Conservation (phyloP, 169 alveolate species). For the Plasmodium knowlesi region DNA sequence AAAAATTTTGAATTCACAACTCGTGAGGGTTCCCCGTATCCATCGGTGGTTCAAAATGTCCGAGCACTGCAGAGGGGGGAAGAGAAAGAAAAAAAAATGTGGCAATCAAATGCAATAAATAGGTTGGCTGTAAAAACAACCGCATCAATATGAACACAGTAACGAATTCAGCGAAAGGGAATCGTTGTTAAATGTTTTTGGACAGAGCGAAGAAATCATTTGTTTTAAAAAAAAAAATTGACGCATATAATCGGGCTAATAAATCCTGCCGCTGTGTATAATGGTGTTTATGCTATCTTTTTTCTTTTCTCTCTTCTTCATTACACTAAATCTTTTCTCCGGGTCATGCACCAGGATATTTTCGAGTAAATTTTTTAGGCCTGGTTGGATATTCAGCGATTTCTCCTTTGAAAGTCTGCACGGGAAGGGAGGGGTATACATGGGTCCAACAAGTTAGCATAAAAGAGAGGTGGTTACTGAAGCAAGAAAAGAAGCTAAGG, state of each 20-base stretch:
- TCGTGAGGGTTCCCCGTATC: constrained; percentile 72
- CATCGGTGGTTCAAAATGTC: constrained; percentile 70
- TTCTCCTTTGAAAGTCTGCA: constrained; percentile 59
- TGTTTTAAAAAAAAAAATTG: neutral
- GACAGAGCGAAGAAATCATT: neutral
- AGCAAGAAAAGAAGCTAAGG: neutral
- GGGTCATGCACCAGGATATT: constrained; percentile 70
- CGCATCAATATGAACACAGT: neutral
- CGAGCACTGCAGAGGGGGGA: constrained; percentile 40
- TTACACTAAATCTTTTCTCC: constrained; percentile 69
- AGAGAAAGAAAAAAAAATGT: constrained; percentile 3
- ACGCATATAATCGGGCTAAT: neutral
- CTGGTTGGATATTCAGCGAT: constrained; percentile 66
- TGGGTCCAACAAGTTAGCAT: neutral
- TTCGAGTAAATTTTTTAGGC: constrained; percentile 59
- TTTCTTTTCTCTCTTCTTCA: neutral
- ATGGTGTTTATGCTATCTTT: neutral
- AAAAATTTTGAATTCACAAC: constrained; percentile 71
- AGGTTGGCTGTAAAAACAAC: neutral
- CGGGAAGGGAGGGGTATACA: neutral
- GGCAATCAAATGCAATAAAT: neutral
- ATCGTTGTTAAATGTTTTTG: neutral
- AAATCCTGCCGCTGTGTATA: neutral
- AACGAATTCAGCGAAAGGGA: neutral
- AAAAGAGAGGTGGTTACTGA: neutral